Base-by-base conservation (phyloP, 495 filamentous ascomycete genomes). In the Massariosphaeria phaeospora region DNA sequence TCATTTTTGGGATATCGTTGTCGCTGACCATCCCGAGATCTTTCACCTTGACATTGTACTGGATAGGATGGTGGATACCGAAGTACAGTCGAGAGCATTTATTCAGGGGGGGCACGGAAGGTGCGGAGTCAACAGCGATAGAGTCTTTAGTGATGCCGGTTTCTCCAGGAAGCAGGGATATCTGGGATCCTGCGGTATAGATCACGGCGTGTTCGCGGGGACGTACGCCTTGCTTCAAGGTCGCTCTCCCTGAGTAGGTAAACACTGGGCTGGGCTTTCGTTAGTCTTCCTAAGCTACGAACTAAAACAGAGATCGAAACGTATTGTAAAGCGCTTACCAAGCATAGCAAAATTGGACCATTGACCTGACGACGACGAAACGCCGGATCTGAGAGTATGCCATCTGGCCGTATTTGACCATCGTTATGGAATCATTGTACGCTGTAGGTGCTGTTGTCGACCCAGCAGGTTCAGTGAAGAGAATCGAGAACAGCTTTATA, bases 11-110 rank as follows among this genome's bases (percentile, higher is more conserved):
- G 18, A 48, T 20, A 33, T 12, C 4, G 10, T 9, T 3, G 5
- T 6, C 10, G 44, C 4, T 4, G 11, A 48, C 44, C 9, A 6
- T 24, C 11, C 44, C 44, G 11, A 31, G 13, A 17, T 48, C 44
- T 48, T 33, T 48, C 11, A 48, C 44, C 18, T 48, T 48, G 25
- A 48, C 44, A 23, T 48, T 48, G 27, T 48, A 48, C 33, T 48
- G 44, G 11, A 48, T 48, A 11, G 44, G 44, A 33, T 48, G 44
- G 20, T 48, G 44, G 33, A 48, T 48, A 4, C 44, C 44, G 33
- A 31, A 48, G 27, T 48, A 48, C 4, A 48, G 30, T 17, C 44
- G 24, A 20, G 25, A 31, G 4, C 7, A 24, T 48, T 15, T 15
- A 13, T 33, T 15, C 9, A 48, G 27, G 13, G 25, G 13, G 13